Percentiles rank a stretch among this genome's conserved stretches.
These are phyloP conservation scores for Nidularia pulvinata DNA, from an alignment of 768 basidiomycete species.

Conservation along the genomic window DNA sequence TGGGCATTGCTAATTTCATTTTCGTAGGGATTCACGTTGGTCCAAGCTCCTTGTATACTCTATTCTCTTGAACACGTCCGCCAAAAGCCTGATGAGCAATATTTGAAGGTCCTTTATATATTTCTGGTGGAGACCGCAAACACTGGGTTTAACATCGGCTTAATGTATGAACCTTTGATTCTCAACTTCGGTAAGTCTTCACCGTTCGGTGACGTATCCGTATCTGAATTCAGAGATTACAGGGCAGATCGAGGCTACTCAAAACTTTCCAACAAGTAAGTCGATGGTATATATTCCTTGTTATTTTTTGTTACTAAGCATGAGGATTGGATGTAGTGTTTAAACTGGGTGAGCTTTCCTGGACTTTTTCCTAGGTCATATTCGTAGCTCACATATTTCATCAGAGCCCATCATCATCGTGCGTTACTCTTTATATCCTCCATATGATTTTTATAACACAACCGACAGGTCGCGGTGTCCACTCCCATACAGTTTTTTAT, in stretches of 20 bases:
- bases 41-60: constrained; percentile 9
- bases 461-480: constrained; percentile 12
- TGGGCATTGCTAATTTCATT: background rate
- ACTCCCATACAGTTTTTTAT: constrained; percentile 19
- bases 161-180: constrained; percentile 19
- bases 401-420: constrained; percentile 12
- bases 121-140: constrained; percentile 19
- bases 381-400: too few species aligned
- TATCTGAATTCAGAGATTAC: too few species aligned
- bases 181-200: constrained; percentile 10
- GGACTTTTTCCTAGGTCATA: too few species aligned
- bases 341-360: too few species aligned
- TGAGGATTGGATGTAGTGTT: too few species aligned
- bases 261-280: constrained; percentile 7
- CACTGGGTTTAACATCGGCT: constrained; percentile 13
- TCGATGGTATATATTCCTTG: background rate
- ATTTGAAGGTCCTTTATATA: constrained; percentile 16
- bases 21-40: constrained; percentile 8
- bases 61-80: background rate
- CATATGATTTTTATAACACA: background rate
- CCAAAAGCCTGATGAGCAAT: background rate
- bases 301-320: background rate
- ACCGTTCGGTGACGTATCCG: background rate
- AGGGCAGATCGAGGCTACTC: constrained; percentile 3
- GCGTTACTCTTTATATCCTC: background rate